Evolutionary conservation across 1,139 yeast genomes (phyloP), one percentile per base, ranked within the genome.

Genomic region (Lodderomyces beijingensis): DNA sequence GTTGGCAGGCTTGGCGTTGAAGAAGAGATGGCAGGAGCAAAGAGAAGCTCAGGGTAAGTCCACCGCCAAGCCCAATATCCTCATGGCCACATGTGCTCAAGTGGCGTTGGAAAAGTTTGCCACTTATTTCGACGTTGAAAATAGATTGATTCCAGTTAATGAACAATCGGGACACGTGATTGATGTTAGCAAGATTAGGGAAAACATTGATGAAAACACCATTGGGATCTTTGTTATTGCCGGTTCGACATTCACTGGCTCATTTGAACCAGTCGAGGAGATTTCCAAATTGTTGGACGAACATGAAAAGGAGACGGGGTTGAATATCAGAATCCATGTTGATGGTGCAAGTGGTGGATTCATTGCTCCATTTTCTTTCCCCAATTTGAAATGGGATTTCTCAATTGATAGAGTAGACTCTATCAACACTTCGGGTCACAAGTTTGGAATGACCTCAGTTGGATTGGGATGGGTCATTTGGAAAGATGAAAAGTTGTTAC

Each of bases 41-140:
- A 76, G 79, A 49, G 68, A 60, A 50, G 77, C 66, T 4, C 65
- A 65, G 18, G 89, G 89, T 6, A 74, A 75, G 45, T 69, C 81
- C 26, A 62, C 58, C 33, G 74, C 63, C 27, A 74, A 74, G 40
- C 96, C 96, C 39, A 88, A 88, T 58, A 85, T 88, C 49, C 63
- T 88, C 43, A 87, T 88, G 96, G 95, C 96, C n/a, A 69, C 91
- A 25, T 86, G 91, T 58, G 94, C 93, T 32, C 96, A 88, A 59
- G 96, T 88, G 31, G 96, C 96, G 0, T 68, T 88, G 50, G 96
- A 88, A 61, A 88, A 88, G 62, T 88, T 88, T 63, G 96, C 96
- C 17, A 70, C 93, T 34, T 88, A 88, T 60, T 88, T 88, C 59
- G 96, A 88, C 47, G 96, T 88, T 32, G 96, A 88, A 51, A 77